phyloP scores from a whole-genome alignment of 2,329 filamentous ascomycete species.

The Atkinsonella hypoxylon region DNA sequence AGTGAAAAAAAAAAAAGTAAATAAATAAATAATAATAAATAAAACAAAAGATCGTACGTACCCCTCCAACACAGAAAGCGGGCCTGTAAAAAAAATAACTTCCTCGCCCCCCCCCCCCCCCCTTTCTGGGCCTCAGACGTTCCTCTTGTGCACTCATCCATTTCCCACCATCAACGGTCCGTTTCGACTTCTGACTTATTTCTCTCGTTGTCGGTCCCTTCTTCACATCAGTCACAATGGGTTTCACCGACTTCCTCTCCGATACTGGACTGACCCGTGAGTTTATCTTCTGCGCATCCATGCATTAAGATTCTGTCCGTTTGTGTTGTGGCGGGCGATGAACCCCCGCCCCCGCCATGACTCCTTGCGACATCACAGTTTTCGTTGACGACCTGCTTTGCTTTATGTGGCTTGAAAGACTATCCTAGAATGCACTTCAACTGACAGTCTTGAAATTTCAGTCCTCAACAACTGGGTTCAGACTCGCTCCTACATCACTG shows the following conservation, averaged over 20 bases:
- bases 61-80: conserved; percentile 7
- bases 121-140: not conserved
- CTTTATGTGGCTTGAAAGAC: not conserved
- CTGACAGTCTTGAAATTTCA: conserved; percentile 17
- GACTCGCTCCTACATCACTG: conserved; percentile 67
- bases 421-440: not conserved
- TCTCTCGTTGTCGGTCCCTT: not conserved
- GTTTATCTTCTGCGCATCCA: conserved; percentile 3
- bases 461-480: conserved; percentile 58
- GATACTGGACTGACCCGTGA: conserved; percentile 41
- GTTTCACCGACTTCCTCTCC: conserved; percentile 53
- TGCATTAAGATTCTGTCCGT: not conserved
- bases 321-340: not conserved
- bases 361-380: not conserved
- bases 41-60: conserved; percentile 1
- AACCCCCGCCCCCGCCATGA: conserved; percentile 3
- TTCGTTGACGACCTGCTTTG: not conserved
- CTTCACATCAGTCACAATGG: conserved; percentile 34
- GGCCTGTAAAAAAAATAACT: conserved; percentile 5
- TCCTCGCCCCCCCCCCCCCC: not conserved
- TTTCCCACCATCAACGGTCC: not conserved
- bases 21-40: too few species aligned
- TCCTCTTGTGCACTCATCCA: conserved; percentile 1
- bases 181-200: not conserved
- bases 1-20: not conserved